Base-by-base conservation (phyloP, 495 filamentous ascomycete species). In the Penicillium herquei region DNA sequence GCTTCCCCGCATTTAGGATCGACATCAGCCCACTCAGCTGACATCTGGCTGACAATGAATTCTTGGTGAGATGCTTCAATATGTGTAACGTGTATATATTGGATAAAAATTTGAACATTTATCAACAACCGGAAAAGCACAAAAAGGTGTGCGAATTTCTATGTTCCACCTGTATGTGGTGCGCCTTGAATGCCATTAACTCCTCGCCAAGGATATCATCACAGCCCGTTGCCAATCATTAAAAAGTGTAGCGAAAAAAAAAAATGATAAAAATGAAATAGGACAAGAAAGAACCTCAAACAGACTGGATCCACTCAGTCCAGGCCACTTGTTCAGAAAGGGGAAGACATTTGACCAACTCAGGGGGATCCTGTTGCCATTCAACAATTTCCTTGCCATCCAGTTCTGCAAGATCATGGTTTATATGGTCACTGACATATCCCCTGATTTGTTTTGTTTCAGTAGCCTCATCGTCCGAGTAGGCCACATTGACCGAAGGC, bases 401-500 rank as follows among this genome's bases (percentile, higher is more conserved):
- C 57, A 57, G 17, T 43, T 8, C 16, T 14, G 56, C 21, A 21
- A 7, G 39, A 3, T 35, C 45, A 7, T 13, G 6, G 21, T 59
- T 45, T 12, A 75, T 64, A 52, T 54, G 61, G 11, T 71, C 55
- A 14, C 54, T 55, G 16, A 70, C 67, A 55, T 75, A 77, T 0
- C 78, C 78, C 58, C 74, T 73, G 2, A 61, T 43, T 12, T 53
- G 48, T 63, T 80, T 83, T 13, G 73, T 74, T 44, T 60, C 59
- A 33, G 52, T 54, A 2, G 68, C 74, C 14, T 58, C 55, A 30
- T 69, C 58, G 51, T 76, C 64, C 5, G 65, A 66, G 52, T 80
- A 81, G 44, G 68, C 78, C 3, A 81, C 49, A 60, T 80, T 83
- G 5, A 81, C 67, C 1, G 63, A 56, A 41, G 79, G 78, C n/a